These are phyloP conservation scores for Myriosclerotinia scirpicola DNA, from an alignment of 2,329 filamentous ascomycete species.

Conservation along the genomic window DNA sequence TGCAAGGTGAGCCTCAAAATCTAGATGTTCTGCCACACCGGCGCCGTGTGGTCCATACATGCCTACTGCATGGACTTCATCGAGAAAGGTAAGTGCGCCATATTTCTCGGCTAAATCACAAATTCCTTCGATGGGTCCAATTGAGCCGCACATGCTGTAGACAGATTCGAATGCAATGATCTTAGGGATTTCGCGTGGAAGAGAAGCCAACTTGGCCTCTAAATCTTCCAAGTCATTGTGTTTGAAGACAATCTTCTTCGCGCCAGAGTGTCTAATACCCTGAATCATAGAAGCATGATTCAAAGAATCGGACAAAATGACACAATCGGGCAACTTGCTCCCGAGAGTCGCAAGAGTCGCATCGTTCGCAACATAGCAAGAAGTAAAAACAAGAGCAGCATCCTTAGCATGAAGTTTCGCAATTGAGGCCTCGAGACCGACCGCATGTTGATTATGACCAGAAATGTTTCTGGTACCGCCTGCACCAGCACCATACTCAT, in stretches of 20 bases:
- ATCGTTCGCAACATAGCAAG: constrained; percentile 98
- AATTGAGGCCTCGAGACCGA: constrained; percentile 76
- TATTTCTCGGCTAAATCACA: constrained; percentile 98
- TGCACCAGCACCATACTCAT: constrained; percentile 91
- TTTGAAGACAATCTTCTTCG: constrained; percentile 97
- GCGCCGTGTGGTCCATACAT: constrained; percentile 98
- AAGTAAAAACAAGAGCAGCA: constrained; percentile 89
- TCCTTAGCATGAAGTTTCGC: constrained; percentile 92
- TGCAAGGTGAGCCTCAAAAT: constrained; percentile 81
- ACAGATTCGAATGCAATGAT: constrained; percentile 99
- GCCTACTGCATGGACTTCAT: constrained; percentile 97
- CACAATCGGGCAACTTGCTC: constrained; percentile 92
- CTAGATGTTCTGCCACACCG: constrained; percentile 94
- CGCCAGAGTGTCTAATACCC: constrained; percentile 94
- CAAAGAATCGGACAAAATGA: constrained; percentile 94
- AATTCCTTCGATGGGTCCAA: constrained; percentile 93
- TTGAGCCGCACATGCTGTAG: constrained; percentile 98
- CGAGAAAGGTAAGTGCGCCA: constrained; percentile 93
- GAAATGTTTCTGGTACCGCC: constrained; percentile 98
- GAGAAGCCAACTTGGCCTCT: constrained; percentile 85
- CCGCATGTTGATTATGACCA: constrained; percentile 92
- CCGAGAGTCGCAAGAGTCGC: constrained; percentile 95
- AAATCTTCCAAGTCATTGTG: constrained; percentile 95
- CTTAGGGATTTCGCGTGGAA: constrained; percentile 84
- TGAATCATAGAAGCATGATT: constrained; percentile 99